phyloP scores from a whole-genome alignment of 805 yeast species.

The Schizosaccharomyces pombe region DNA sequence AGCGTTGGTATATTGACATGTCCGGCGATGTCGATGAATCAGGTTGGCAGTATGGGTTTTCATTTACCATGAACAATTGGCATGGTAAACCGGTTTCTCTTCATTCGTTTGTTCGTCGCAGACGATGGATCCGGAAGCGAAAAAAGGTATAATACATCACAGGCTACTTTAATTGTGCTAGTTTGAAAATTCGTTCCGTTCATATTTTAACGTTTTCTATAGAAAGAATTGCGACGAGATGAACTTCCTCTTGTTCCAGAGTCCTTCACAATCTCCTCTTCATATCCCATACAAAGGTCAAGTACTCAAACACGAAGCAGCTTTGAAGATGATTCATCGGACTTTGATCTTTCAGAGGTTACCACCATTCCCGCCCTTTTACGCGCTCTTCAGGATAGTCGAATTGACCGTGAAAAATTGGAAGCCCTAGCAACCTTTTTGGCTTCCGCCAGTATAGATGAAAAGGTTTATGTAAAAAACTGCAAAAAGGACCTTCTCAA shows the following conservation, averaged over 20 bases:
- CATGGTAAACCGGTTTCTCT: slow-evolving; percentile 30
- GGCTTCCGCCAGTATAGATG: not conserved
- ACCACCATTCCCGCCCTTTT: slow-evolving; percentile 4
- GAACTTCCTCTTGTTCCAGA: not conserved
- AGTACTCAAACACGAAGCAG: not conserved
- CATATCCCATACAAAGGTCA: not conserved
- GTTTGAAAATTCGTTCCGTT: not conserved
- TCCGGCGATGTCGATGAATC: slow-evolving; percentile 48
- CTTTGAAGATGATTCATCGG: not conserved
- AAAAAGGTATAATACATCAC: slow-evolving; percentile 1
- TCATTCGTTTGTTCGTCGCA: slow-evolving; percentile 40
- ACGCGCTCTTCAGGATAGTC: slow-evolving; percentile 5
- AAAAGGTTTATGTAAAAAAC: not conserved
- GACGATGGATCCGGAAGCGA: slow-evolving; percentile 34
- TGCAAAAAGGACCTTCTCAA: not conserved
- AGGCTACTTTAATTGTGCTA: not conserved
- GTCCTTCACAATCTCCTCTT: not conserved
- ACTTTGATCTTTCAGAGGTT: slow-evolving; percentile 4
- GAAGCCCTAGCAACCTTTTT: slow-evolving; percentile 8
- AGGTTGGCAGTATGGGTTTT: slow-evolving; percentile 56
- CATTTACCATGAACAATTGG: slow-evolving; percentile 31
- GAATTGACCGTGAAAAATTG: slow-evolving; percentile 10
- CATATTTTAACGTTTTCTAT: not conserved
- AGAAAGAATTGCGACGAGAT: not conserved
- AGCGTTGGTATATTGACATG: slow-evolving; percentile 54